phyloP scores from a whole-genome alignment of 371 early-diverging fungal species.

The Aphelidium insulamus region DNA sequence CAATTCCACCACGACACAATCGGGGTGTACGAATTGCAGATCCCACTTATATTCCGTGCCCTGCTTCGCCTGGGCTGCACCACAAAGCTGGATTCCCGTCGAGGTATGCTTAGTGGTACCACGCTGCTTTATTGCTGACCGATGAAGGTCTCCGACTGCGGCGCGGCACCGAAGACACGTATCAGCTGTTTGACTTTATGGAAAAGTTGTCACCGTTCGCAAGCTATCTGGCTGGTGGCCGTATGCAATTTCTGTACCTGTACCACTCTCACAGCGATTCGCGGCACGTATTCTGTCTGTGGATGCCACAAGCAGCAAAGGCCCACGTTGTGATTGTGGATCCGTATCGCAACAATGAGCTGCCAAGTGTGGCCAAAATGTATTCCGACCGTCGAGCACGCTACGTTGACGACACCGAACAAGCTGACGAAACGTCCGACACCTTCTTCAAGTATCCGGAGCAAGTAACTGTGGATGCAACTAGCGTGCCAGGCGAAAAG shows the following conservation, averaged over 20 bases:
- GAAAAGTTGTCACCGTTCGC: too few species aligned
- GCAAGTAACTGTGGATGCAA: too few species aligned
- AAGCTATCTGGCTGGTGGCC: too few species aligned
- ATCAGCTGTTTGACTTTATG: too few species aligned
- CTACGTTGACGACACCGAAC: slow-evolving; percentile 4
- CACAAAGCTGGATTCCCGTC: too few species aligned
- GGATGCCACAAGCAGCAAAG: slow-evolving; percentile 23
- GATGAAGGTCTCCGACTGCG: too few species aligned
- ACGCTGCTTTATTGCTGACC: too few species aligned
- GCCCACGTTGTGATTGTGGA: slow-evolving; percentile 48
- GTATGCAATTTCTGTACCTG: slow-evolving; percentile 39
- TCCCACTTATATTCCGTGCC: slow-evolving; percentile 53
- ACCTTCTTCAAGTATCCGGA: neutral
- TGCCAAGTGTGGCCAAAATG: slow-evolving; percentile 39
- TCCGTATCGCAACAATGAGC: slow-evolving; percentile 28
- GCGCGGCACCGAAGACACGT: too few species aligned
- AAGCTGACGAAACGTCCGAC: neutral
- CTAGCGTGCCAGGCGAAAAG: slow-evolving; percentile 3
- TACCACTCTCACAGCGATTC: slow-evolving; percentile 39
- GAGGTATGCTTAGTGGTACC: too few species aligned
- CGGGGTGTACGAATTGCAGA: slow-evolving; percentile 77
- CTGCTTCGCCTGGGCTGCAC: slow-evolving; percentile 44
- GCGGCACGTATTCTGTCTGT: slow-evolving; percentile 49
- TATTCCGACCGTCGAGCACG: slow-evolving; percentile 17
- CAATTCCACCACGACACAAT: slow-evolving; percentile 66